phyloP scores from a whole-genome alignment of 2,329 filamentous ascomycete genomes.

The Phoma sp. region DNA sequence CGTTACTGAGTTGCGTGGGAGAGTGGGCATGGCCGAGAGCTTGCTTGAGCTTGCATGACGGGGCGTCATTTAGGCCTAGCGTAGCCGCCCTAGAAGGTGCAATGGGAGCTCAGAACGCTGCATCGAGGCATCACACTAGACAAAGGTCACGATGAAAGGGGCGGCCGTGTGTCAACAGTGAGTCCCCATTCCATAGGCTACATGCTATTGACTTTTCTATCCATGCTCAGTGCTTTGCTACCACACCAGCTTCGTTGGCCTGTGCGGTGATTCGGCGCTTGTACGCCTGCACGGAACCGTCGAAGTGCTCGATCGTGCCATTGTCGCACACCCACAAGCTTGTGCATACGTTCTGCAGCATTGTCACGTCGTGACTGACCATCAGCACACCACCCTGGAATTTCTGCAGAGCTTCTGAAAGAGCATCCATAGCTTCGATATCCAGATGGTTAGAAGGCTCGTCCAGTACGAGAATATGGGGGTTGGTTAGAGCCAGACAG shows the following conservation, averaged over 20 bases:
- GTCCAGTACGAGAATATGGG: constrained; percentile 96
- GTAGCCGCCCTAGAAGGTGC: constrained; percentile 19
- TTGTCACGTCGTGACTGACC: constrained; percentile 99
- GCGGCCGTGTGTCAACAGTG: not conserved
- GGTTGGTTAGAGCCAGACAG: constrained; percentile 90
- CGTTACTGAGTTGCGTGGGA: constrained; percentile 23
- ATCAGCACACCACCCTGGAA: constrained; percentile 97
- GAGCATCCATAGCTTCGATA: constrained; percentile 98
- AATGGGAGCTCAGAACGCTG: constrained; percentile 14
- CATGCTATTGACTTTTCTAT: not conserved
- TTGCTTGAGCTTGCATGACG: constrained; percentile 19
- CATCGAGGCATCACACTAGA: not conserved
- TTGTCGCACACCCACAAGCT: constrained; percentile 96
- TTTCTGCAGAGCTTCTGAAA: constrained; percentile 79
- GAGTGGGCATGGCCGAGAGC: constrained; percentile 21
- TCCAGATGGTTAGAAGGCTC: constrained; percentile 98
- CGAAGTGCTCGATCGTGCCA: constrained; percentile 94
- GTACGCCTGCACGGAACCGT: constrained; percentile 92
- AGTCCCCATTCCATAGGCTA: not conserved
- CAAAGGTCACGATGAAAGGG: not conserved
- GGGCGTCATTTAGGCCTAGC: constrained; percentile 31
- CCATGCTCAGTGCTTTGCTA: constrained; percentile 58
- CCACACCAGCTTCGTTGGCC: constrained; percentile 86
- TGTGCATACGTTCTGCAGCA: constrained; percentile 94
- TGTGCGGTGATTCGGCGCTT: constrained; percentile 95